These are phyloP conservation scores for Myxozyma nipponensis DNA, from an alignment of 805 yeast genomes.

Conservation along the genomic window DNA sequence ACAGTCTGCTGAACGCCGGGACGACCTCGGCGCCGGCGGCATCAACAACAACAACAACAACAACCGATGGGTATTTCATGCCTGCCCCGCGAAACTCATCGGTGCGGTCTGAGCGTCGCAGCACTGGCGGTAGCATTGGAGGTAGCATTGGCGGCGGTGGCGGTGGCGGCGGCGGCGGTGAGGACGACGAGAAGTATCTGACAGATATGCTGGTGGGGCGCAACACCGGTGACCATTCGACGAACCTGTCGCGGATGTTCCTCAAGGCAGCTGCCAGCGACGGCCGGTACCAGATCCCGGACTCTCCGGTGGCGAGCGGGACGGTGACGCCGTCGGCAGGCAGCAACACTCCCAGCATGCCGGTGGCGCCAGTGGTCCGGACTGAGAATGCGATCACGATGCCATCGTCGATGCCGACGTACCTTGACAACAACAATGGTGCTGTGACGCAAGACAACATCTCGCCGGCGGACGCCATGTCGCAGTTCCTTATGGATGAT, in stretches of 20 bases:
- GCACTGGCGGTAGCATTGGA: no score
- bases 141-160: background rate
- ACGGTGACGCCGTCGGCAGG: constrained; percentile 1
- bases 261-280: constrained; percentile 27
- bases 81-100: constrained; percentile 21
- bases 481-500: constrained; percentile 27
- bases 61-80: constrained; percentile 14
- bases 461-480: constrained; percentile 28
- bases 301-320: constrained; percentile 15
- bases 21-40: background rate
- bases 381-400: constrained; percentile 1
- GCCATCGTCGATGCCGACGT: background rate
- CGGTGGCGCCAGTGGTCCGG: background rate
- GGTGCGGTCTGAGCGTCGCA: constrained; percentile 9
- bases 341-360: background rate
- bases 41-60: background rate
- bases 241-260: constrained; percentile 24
- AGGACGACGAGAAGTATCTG: constrained; percentile 26
- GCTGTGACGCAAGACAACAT: no score
- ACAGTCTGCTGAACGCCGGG: constrained; percentile 18
- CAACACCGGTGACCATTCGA: constrained; percentile 11
- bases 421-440: constrained; percentile 1
- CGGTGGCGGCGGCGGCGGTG: constrained; percentile 3
- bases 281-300: constrained; percentile 27
- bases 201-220: constrained; percentile 15